Percentiles rank a stretch among this genome's conserved stretches.
Evolutionary conservation across 768 basidiomycete species (phyloP).

Genomic region (Trichaptum fuscoviolaceum): DNA sequence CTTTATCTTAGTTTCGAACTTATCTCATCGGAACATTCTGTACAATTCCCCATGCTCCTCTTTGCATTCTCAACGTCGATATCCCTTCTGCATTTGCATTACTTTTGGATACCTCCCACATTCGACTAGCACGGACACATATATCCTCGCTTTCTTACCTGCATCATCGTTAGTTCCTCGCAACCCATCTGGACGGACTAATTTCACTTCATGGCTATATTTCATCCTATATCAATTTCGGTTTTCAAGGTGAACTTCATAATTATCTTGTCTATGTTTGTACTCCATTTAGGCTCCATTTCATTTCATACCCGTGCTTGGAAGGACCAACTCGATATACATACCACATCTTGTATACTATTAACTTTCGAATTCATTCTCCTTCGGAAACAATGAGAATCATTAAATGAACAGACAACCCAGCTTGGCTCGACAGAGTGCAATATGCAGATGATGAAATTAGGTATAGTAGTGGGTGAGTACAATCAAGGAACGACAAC

Average conservation of each 20-base stretch:
- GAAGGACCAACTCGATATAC: neutral
- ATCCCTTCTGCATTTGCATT: conserved; percentile 1
- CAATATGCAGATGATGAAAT: neutral
- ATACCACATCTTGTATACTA: neutral
- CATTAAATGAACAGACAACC: neutral
- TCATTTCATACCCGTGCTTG: neutral
- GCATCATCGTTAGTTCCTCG: neutral
- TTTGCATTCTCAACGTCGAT: neutral
- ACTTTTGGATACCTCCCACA: neutral
- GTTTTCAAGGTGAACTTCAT: neutral
- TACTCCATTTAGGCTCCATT: neutral
- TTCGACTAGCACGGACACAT: neutral
- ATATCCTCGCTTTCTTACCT: neutral
- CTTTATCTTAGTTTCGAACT: neutral
- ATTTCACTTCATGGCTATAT: neutral
- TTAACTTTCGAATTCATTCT: neutral
- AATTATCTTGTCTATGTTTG: neutral
- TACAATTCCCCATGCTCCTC: neutral
- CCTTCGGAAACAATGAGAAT: neutral
- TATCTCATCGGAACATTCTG: neutral
- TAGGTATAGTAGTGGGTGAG: neutral
- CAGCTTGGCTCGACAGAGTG: neutral
- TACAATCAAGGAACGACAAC: neutral
- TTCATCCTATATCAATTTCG: neutral
- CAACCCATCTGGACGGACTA: neutral